Conservation (phyloP, 176 grass and related monocot species). For the Oryza brachyantha region DNA sequence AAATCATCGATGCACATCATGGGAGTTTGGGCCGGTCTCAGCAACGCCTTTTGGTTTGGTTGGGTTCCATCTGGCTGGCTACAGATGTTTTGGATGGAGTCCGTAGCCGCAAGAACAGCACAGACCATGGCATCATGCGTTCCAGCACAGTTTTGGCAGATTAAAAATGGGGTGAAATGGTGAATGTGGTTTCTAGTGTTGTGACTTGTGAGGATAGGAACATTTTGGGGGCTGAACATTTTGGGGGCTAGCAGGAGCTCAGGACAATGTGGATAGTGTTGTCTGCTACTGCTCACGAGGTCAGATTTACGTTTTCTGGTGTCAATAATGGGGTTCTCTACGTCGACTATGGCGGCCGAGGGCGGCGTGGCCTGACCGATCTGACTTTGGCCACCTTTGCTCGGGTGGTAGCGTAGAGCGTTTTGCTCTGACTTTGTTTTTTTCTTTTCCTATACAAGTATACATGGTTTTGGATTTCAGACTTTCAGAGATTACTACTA, state of each 20-base stretch:
- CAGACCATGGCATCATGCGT: neutral
- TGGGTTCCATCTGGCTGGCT: neutral
- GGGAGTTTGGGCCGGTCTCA: neutral
- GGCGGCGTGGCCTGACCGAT: neutral
- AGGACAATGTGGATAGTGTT: constrained; percentile 26
- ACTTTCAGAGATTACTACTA: neutral
- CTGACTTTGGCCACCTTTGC: neutral
- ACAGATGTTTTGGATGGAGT: neutral
- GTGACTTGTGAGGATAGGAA: neutral
- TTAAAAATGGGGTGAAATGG: too few species aligned
- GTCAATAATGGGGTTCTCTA: constrained; percentile 24
- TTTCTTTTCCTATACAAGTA: neutral
- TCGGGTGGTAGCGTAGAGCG: neutral
- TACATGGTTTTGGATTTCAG: neutral
- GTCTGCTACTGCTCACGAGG: constrained; percentile 19
- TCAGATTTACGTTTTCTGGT: constrained; percentile 13
- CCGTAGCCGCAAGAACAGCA: neutral
- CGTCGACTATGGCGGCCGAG: neutral
- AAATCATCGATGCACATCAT: neutral
- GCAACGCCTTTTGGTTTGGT: neutral
- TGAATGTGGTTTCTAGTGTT: neutral
- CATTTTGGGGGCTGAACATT: neutral
- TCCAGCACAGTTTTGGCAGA: neutral
- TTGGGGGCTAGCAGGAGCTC: neutral
- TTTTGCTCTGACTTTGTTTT: neutral